phyloP scores from a whole-genome alignment of 345 rosid genomes.

The Pistacia vera region DNA sequence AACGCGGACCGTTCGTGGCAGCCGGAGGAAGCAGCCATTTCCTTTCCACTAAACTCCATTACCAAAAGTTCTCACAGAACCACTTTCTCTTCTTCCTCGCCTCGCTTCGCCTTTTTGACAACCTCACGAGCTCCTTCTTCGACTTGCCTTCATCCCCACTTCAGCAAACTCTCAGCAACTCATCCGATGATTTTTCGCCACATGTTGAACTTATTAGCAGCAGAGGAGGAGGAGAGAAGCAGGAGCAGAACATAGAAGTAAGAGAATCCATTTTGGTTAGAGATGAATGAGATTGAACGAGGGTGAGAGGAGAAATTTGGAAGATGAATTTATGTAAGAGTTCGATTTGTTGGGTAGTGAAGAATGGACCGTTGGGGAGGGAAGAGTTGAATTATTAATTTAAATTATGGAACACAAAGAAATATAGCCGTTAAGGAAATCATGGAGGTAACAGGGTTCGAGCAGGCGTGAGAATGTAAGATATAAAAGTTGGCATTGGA shows the following conservation, averaged over 20 bases:
- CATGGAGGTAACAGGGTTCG: not conserved
- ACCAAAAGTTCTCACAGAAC: slow-evolving; percentile 22
- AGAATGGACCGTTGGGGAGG: slow-evolving; percentile 66
- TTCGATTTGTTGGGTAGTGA: slow-evolving; percentile 20
- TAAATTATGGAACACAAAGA: slow-evolving; percentile 25
- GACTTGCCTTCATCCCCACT: slow-evolving; percentile 21
- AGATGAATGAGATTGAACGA: not conserved
- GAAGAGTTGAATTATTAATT: slow-evolving; percentile 20
- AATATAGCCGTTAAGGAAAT: slow-evolving; percentile 54
- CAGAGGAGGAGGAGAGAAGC: not conserved
- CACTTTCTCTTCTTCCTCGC: slow-evolving; percentile 21
- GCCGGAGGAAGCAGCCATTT: slow-evolving; percentile 63
- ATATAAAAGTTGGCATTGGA: not conserved
- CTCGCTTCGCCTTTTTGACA: slow-evolving; percentile 39
- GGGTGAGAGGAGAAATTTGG: slow-evolving; percentile 13
- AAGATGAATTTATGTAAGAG: slow-evolving; percentile 2
- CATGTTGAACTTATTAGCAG: slow-evolving; percentile 48
- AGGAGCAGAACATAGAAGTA: not conserved
- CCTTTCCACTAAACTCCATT: slow-evolving; percentile 49
- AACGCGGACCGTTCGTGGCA: slow-evolving; percentile 39
- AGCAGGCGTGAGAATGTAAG: no score
- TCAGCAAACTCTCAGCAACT: slow-evolving; percentile 84
- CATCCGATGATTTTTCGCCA: slow-evolving; percentile 79
- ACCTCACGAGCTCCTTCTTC: slow-evolving; percentile 13
- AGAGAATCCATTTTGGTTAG: slow-evolving; percentile 9